Percentiles rank a stretch among this genome's conserved stretches.
phyloP scores from a whole-genome alignment of 2,329 filamentous ascomycete genomes.

The Colletotrichum sp. region DNA sequence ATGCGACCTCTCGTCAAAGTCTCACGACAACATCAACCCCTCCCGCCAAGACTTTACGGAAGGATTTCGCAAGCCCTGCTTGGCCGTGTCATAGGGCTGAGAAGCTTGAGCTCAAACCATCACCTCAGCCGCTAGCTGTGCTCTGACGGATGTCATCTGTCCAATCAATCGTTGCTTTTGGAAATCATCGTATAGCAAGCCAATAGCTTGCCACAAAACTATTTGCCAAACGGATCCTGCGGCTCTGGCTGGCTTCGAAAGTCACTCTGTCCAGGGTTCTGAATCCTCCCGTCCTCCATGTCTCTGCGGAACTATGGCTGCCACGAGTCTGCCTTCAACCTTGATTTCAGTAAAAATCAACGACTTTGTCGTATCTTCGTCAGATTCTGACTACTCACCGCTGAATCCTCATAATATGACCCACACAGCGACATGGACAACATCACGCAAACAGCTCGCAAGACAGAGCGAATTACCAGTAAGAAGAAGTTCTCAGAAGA shows the following conservation, averaged over 20 bases:
- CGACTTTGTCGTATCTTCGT: neutral
- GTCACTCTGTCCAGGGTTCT: neutral
- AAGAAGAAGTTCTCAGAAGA: neutral
- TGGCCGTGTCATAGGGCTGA: conserved; percentile 12
- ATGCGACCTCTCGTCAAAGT: neutral
- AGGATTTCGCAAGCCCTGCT: neutral
- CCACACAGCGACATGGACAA: neutral
- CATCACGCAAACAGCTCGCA: neutral
- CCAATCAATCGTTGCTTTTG: conserved; percentile 1
- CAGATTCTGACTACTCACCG: neutral
- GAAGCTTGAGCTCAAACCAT: neutral
- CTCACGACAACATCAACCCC: neutral
- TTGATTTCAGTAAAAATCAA: neutral
- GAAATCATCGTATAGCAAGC: conserved; percentile 6
- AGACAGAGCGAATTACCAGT: neutral
- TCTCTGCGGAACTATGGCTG: neutral
- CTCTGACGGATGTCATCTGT: neutral
- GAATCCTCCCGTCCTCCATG: neutral
- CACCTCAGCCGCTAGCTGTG: neutral
- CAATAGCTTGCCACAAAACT: neutral
- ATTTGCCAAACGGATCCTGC: conserved; percentile 3
- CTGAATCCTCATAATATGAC: neutral
- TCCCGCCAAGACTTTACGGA: neutral
- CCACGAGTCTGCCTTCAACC: neutral
- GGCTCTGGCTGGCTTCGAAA: neutral